These are phyloP conservation scores for Ceratobasidium sp. DNA, from an alignment of 1,284 basidiomycete genomes.

Conservation along the genomic window DNA sequence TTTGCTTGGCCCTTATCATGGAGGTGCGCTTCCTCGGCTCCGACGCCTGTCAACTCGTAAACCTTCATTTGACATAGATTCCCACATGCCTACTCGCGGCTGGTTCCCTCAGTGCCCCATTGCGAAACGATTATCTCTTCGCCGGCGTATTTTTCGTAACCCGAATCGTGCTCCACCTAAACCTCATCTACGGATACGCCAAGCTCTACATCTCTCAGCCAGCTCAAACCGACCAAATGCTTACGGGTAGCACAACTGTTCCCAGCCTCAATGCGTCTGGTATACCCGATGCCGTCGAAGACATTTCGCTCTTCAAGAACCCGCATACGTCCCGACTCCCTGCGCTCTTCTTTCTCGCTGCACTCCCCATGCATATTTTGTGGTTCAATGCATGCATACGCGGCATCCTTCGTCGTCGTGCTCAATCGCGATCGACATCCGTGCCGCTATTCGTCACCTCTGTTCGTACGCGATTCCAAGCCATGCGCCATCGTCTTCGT, in stretches of 20 bases:
- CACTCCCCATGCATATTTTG: conserved; percentile 60
- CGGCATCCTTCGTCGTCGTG: conserved; percentile 57
- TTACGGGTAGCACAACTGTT: too few species aligned
- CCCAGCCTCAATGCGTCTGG: neutral
- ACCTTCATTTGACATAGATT: conserved; percentile 53
- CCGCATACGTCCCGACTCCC: conserved; percentile 53
- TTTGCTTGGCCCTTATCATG: conserved; percentile 60
- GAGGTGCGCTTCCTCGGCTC: conserved; percentile 57
- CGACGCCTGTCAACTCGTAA: conserved; percentile 48
- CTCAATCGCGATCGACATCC: conserved; percentile 20
- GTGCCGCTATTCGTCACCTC: neutral
- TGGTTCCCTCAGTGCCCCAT: conserved; percentile 55
- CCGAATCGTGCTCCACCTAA: conserved; percentile 61
- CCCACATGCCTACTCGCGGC: conserved; percentile 65
- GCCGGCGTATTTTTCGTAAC: conserved; percentile 60
- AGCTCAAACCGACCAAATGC: neutral
- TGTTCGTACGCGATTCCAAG: conserved; percentile 20
- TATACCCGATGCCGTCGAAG: neutral
- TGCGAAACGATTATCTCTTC: conserved; percentile 62
- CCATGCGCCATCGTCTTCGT: neutral
- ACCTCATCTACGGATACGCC: conserved; percentile 53
- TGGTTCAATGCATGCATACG: conserved; percentile 64
- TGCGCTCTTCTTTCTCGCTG: conserved; percentile 52
- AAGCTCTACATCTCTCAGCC: conserved; percentile 48
- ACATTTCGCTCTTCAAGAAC: conserved; percentile 18